Percentiles rank a stretch among this genome's conserved stretches.
Conservation (phyloP, 1,284 basidiomycete species). For the Chalciporus piperatoides region DNA sequence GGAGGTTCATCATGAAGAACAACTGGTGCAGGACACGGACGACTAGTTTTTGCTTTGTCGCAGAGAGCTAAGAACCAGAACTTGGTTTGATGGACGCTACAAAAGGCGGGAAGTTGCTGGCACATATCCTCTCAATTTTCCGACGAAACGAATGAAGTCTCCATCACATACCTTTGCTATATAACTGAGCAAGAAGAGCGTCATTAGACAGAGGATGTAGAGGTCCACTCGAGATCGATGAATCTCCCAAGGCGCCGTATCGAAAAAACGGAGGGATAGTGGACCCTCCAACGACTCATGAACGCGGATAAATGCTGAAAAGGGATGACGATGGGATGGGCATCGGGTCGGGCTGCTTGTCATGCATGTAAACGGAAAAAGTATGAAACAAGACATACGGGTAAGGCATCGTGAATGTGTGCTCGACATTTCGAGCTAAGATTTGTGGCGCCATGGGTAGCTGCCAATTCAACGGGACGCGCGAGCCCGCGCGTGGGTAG, state of each 20-base stretch:
- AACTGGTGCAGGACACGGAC: neutral
- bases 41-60: neutral
- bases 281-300: constrained; percentile 3
- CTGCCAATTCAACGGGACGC: constrained; percentile 16
- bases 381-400: constrained; percentile 9
- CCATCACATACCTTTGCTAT: constrained; percentile 18
- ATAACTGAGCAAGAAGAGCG: constrained; percentile 13
- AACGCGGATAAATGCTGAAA: neutral
- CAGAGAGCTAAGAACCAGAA: constrained; percentile 12
- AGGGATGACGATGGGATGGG: neutral
- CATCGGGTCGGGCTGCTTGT: neutral
- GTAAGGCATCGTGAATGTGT: neutral
- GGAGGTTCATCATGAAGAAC: neutral
- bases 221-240: neutral
- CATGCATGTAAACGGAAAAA: neutral
- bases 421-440: constrained; percentile 15
- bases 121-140: constrained; percentile 21
- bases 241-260: constrained; percentile 12
- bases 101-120: constrained; percentile 7
- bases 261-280: constrained; percentile 3
- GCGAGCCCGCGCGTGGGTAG: neutral
- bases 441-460: constrained; percentile 21
- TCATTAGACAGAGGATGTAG: constrained; percentile 8
- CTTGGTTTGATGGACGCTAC: neutral
- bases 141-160: constrained; percentile 9